Evolutionary conservation across 2,329 filamentous ascomycete genomes (phyloP).

Genomic region (Penicillium sp.): DNA sequence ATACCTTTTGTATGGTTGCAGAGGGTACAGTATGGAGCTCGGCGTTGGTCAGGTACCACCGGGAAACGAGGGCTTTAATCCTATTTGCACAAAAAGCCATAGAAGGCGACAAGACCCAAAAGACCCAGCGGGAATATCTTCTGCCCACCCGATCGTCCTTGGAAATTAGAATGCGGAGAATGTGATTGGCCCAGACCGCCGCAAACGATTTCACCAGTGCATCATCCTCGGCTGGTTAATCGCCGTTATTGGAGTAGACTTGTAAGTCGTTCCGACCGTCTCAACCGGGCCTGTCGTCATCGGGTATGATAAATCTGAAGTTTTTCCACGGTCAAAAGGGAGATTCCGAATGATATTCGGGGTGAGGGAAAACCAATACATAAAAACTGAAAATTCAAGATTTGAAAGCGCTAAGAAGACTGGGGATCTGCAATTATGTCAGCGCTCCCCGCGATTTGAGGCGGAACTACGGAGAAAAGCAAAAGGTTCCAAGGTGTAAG

Average conservation of each 20-base stretch:
- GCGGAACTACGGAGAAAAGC: not conserved
- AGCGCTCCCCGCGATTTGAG: constrained; percentile 16
- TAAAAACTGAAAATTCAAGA: not conserved
- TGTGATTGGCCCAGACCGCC: constrained; percentile 29
- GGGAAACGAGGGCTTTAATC: constrained; percentile 9
- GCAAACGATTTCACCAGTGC: constrained; percentile 17
- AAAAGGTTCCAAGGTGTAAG: not conserved
- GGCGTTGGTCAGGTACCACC: constrained; percentile 5
- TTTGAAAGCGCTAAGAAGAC: not conserved
- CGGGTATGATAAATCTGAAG: not conserved
- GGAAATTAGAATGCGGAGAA: constrained; percentile 10
- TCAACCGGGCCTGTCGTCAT: constrained; percentile 8
- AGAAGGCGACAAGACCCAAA: not conserved
- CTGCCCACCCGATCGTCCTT: constrained; percentile 23
- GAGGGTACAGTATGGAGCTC: not conserved
- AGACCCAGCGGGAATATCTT: constrained; percentile 33
- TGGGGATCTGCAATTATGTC: constrained; percentile 17
- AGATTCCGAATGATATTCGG: constrained; percentile 13
- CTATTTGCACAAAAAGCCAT: constrained; percentile 1
- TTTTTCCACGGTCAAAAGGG: not conserved
- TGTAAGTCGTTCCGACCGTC: not conserved
- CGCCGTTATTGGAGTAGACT: constrained; percentile 25
- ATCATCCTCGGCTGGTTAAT: constrained; percentile 27
- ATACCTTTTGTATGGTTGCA: not conserved
- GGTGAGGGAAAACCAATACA: constrained; percentile 12